Evolutionary conservation across 2,329 filamentous ascomycete genomes (phyloP).

Genomic region (Xylaria sp.): DNA sequence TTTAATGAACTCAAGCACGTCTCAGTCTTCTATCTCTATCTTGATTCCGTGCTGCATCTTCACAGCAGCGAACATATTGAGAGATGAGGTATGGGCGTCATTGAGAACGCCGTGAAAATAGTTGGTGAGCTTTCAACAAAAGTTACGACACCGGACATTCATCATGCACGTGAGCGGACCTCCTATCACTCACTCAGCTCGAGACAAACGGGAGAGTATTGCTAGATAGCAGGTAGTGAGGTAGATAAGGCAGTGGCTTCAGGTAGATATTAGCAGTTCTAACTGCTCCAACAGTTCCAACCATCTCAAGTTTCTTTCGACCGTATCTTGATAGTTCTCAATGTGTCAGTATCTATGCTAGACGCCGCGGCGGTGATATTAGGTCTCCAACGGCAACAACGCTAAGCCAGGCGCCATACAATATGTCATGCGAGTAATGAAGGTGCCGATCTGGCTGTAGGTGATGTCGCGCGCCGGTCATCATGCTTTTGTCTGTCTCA

Average conservation of each 20-base stretch:
- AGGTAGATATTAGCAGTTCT: neutral
- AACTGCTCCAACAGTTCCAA: too few relatives aligned
- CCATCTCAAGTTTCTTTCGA: too few relatives aligned
- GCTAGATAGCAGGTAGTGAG: neutral
- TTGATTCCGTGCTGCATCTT: neutral
- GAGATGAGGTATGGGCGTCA: too few relatives aligned
- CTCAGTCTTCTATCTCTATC: neutral
- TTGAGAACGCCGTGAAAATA: too few relatives aligned
- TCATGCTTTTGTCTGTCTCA: conserved; percentile 12
- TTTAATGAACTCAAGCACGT: neutral
- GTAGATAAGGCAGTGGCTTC: neutral
- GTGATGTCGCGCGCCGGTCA: conserved; percentile 15
- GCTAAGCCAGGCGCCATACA: neutral
- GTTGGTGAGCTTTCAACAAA: neutral
- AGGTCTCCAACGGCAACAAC: neutral
- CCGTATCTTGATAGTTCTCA: neutral
- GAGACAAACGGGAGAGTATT: neutral
- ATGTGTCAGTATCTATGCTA: neutral
- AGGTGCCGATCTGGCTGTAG: neutral
- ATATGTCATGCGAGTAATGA: neutral
- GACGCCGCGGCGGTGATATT: neutral
- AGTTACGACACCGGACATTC: neutral
- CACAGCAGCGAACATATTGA: neutral
- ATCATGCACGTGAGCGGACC: too few relatives aligned
- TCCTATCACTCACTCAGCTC: neutral